Evolutionary conservation across 371 early-diverging fungal genomes (phyloP).

Genomic region (Coemansia sp.): DNA sequence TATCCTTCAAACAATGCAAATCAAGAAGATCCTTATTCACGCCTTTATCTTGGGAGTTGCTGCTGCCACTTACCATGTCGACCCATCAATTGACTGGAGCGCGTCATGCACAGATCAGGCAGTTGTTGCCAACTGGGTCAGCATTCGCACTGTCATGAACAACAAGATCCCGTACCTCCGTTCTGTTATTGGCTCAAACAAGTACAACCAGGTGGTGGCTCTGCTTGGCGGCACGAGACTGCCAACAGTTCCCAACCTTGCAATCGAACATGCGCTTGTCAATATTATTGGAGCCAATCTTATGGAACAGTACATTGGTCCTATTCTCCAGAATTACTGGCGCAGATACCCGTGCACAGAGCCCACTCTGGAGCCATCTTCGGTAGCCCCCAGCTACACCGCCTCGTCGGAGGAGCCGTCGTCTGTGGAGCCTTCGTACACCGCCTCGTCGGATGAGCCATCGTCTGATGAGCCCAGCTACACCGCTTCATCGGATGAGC

Average conservation of each 20-base stretch:
- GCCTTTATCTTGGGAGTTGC: slow-evolving; percentile 15
- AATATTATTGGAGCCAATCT: slow-evolving; percentile 6
- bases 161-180: background rate
- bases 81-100: slow-evolving; percentile 11
- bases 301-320: slow-evolving; percentile 14
- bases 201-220: background rate
- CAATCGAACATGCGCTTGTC: background rate
- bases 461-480: background rate
- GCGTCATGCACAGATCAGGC: slow-evolving; percentile 14
- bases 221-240: background rate
- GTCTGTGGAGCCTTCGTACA: too few relatives aligned
- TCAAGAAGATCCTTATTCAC: slow-evolving; percentile 16
- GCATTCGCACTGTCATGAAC: slow-evolving; percentile 8
- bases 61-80: slow-evolving; percentile 3
- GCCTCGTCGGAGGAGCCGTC: background rate
- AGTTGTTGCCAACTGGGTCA: slow-evolving; percentile 8
- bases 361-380: background rate
- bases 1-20: slow-evolving; percentile 15
- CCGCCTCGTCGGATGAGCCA: too few relatives aligned
- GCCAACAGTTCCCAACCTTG: background rate
- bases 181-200: background rate
- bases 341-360: slow-evolving; percentile 11
- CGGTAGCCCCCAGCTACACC: background rate
- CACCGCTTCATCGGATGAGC: background rate
- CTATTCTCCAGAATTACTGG: slow-evolving; percentile 11